These are phyloP conservation scores for Xerocomus minutiporus DNA, from an alignment of 1,284 basidiomycete genomes.

Conservation along the genomic window DNA sequence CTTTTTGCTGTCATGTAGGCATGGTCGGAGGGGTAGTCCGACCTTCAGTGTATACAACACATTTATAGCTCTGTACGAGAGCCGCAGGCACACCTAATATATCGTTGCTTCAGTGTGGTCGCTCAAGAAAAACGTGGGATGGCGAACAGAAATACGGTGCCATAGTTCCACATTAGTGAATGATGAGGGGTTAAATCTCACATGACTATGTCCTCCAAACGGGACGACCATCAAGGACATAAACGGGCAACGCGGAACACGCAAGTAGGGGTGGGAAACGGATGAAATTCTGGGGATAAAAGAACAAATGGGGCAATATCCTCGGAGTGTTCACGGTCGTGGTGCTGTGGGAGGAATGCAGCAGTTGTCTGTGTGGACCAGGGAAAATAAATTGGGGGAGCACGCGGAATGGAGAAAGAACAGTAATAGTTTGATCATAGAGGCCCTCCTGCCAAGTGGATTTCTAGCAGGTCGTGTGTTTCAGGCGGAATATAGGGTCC, in stretches of 20 bases:
- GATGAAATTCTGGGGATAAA: slow-evolving; percentile 2
- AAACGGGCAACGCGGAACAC: slow-evolving; percentile 11
- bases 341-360: slow-evolving; percentile 13
- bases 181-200: slow-evolving; percentile 20
- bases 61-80: not conserved
- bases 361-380: not conserved
- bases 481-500: not conserved
- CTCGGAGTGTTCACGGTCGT: slow-evolving; percentile 8
- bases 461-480: not conserved
- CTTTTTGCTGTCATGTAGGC: not conserved
- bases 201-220: slow-evolving; percentile 11
- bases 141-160: not conserved
- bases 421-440: not conserved
- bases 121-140: not conserved
- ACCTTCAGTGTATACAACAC: not conserved
- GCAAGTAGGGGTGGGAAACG: slow-evolving; percentile 23
- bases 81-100: too few species aligned
- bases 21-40: not conserved
- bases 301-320: not conserved
- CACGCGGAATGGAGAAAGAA: slow-evolving; percentile 1
- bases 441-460: not conserved
- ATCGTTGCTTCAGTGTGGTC: not conserved
- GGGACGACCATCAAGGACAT: slow-evolving; percentile 15
- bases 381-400: not conserved
- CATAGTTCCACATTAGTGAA: not conserved